phyloP scores from a whole-genome alignment of 345 rosid species.

The Arabis alpina region DNA sequence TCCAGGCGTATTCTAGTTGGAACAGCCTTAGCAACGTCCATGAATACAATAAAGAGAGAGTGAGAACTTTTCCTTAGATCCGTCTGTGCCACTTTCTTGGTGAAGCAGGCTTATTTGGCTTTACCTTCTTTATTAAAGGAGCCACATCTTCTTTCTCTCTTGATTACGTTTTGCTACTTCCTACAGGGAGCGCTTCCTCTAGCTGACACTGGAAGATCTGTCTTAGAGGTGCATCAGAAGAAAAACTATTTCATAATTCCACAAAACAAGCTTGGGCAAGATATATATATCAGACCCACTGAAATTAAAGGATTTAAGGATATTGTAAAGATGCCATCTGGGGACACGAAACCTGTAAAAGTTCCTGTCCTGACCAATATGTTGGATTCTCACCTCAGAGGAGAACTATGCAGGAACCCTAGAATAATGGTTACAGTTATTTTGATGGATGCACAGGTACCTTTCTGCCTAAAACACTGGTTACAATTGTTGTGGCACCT shows the following conservation, averaged over 20 bases:
- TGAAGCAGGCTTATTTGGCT: neutral
- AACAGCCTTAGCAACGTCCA: slow-evolving; percentile 67
- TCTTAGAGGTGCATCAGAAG: slow-evolving; percentile 71
- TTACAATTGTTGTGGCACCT: slow-evolving; percentile 7
- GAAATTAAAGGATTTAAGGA: slow-evolving; percentile 64
- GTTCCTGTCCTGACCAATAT: slow-evolving; percentile 89
- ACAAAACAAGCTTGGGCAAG: slow-evolving; percentile 93
- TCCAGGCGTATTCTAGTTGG: slow-evolving; percentile 99
- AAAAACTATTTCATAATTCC: slow-evolving; percentile 81
- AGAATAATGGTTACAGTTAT: slow-evolving; percentile 79
- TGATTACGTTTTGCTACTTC: slow-evolving; percentile 24
- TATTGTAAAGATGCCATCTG: slow-evolving; percentile 84
- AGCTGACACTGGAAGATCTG: slow-evolving; percentile 57
- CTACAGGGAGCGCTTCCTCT: slow-evolving; percentile 61
- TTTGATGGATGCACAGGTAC: slow-evolving; percentile 79
- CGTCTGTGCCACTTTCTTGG: slow-evolving; percentile 22
- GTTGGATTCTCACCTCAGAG: slow-evolving; percentile 82
- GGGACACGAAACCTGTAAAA: slow-evolving; percentile 78
- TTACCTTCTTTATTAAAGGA: slow-evolving; percentile 17
- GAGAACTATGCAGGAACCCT: slow-evolving; percentile 51
- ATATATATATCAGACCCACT: slow-evolving; percentile 76
- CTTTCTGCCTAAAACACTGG: slow-evolving; percentile 11
- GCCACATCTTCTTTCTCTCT: slow-evolving; percentile 20
- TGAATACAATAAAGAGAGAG: slow-evolving; percentile 54
- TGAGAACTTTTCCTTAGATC: slow-evolving; percentile 38